Conservation (phyloP, 768 basidiomycete genomes). For the Hygrocybe punicea region DNA sequence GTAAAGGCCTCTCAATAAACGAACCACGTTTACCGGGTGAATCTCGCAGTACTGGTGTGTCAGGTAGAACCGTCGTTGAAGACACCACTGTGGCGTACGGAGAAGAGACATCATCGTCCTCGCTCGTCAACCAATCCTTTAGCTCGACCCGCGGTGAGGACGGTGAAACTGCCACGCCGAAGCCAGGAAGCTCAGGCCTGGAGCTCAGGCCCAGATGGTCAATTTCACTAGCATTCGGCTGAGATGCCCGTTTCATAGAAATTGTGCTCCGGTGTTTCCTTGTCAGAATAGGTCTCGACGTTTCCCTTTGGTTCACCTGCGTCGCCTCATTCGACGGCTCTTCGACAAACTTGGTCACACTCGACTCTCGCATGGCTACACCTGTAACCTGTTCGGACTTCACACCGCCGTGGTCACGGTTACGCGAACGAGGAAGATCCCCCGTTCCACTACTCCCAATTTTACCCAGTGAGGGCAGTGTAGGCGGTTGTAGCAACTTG, state of each 20-base stretch:
- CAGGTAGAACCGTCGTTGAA: conserved; percentile 19
- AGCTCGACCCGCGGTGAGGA: conserved; percentile 23
- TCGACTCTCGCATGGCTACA: conserved; percentile 44
- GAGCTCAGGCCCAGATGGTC: not conserved
- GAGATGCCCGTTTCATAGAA: conserved; percentile 40
- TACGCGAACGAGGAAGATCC: conserved; percentile 18
- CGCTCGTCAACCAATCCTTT: conserved; percentile 76
- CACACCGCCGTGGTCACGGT: conserved; percentile 36
- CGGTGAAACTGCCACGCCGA: not conserved
- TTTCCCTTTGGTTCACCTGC: not conserved
- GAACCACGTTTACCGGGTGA: conserved; percentile 74
- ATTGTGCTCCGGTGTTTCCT: conserved; percentile 48
- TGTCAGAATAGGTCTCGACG: conserved; percentile 44
- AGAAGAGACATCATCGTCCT: conserved; percentile 36
- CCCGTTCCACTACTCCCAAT: conserved; percentile 12
- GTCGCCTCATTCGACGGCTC: not conserved
- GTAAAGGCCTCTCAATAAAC: conserved; percentile 45
- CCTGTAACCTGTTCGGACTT: conserved; percentile 60
- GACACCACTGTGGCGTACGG: conserved; percentile 14
- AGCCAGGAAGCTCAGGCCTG: not conserved
- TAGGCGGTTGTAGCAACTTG: conserved; percentile 6
- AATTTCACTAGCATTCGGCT: conserved; percentile 1
- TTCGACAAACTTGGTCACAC: not conserved
- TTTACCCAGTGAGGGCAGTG: conserved; percentile 8
- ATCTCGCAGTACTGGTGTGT: conserved; percentile 56